Evolutionary conservation across 176 grass and related monocot species (phyloP), one percentile per base, ranked within the genome.

Genomic region (Eleusine coracana): DNA sequence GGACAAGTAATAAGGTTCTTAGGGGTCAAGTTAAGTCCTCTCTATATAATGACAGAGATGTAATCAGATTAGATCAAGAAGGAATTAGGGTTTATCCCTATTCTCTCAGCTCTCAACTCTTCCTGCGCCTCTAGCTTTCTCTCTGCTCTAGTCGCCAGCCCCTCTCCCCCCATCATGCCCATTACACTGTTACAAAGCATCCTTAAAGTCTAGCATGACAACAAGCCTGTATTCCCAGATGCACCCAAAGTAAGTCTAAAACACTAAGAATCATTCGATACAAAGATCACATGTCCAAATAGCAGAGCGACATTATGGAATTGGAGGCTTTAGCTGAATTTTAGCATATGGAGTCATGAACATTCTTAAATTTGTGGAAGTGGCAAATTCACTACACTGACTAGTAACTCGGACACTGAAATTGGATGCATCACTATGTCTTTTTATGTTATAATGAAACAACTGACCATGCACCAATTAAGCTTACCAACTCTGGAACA

Each of bases 201-300:
- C 61, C 56, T 76, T 38, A 42, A 66, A 4, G 25, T 55, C 66
- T 61, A 62, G 28, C 28, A 11, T 5, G 20, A 58, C 42, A 66
- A 27, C 72, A 55, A 55, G 45, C 12, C 65, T 86, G 62, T 86
- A 71, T 31, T 17, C 37, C 45, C 6, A 46, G 54, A 48, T 55
- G 10, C 20, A 63, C 17, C 13, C 51, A 66, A 67, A 46, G 40
- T 68, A 61, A n/a, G 13, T 45, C 50, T 45, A 7, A 36, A 25
- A 75, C 21, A 85, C 20, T 62, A 39, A 39, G 6, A 60, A 78
- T 46, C 74, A 74, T 4, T 67, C 50, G 16, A 38, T 36, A 10
- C 20, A 55, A 27, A 69, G 21, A 37, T 36, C 40, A 70, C 29
- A 9, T 16, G 23, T 72, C 7, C 39, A 71, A 52, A 85, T 21